Evolutionary conservation across 768 basidiomycete species (phyloP).

Genomic region (Lentinula sp.): DNA sequence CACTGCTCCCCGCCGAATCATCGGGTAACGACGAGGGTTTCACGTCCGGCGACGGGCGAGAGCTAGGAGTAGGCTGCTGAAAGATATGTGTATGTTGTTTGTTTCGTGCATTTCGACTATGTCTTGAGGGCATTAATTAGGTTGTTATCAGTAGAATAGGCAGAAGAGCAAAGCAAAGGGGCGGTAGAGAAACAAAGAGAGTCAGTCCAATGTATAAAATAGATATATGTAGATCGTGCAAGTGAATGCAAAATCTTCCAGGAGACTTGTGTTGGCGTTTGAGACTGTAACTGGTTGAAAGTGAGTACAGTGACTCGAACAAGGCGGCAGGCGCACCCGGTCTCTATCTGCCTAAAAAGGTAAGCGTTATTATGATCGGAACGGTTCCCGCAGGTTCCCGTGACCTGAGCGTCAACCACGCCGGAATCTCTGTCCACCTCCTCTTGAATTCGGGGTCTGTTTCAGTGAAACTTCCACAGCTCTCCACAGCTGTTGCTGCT

Average conservation of each 20-base stretch:
- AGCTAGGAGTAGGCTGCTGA: constrained; percentile 7
- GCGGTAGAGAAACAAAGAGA: not conserved
- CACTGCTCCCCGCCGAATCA: constrained; percentile 4
- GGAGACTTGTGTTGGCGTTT: not conserved
- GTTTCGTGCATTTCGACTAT: constrained; percentile 9
- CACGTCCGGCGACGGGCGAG: not conserved
- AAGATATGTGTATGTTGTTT: constrained; percentile 6
- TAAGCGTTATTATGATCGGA: not conserved
- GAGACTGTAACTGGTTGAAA: not conserved
- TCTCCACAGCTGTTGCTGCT: no score
- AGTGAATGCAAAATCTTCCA: constrained; percentile 4
- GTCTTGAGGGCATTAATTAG: constrained; percentile 11
- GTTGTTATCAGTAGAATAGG: constrained; percentile 1
- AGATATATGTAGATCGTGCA: constrained; percentile 1
- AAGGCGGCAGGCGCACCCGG: not conserved
- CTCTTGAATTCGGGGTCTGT: not conserved
- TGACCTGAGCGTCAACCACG: not conserved
- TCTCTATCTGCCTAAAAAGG: constrained; percentile 1
- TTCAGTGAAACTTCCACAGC: constrained; percentile 25
- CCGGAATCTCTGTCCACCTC: not conserved
- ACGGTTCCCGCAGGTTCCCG: not conserved
- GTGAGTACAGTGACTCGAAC: constrained; percentile 1
- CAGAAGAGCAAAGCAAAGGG: not conserved
- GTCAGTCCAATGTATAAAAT: not conserved
- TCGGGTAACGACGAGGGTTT: constrained; percentile 6